A percentile compares a stretch with the other conserved stretches of the same genome.
Conservation (phyloP, 1,284 basidiomycete genomes). For the Dichomitus squalens region DNA sequence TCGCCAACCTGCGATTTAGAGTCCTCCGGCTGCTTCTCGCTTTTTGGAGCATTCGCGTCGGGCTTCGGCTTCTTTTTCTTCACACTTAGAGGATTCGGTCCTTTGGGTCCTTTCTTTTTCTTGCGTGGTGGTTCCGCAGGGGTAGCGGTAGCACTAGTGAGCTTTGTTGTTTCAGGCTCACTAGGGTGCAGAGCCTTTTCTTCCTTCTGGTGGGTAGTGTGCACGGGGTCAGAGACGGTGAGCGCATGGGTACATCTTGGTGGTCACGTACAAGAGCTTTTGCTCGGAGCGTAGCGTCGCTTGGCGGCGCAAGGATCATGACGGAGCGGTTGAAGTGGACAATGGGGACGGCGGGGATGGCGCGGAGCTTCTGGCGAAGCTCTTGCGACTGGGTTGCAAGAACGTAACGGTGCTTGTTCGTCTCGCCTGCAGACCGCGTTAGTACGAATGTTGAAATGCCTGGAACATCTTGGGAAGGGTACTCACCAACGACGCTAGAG, state of each 20-base stretch:
- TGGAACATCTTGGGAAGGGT: neutral
- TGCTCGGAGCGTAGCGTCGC: slow-evolving; percentile 68
- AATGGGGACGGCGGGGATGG: slow-evolving; percentile 81
- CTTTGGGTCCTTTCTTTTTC: slow-evolving; percentile 78
- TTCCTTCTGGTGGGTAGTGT: slow-evolving; percentile 47
- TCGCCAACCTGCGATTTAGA: slow-evolving; percentile 11
- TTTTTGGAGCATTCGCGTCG: neutral
- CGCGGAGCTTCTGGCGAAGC: slow-evolving; percentile 66
- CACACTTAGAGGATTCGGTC: slow-evolving; percentile 90
- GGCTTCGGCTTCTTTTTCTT: slow-evolving; percentile 74
- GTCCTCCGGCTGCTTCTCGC: slow-evolving; percentile 1
- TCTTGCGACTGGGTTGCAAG: slow-evolving; percentile 78
- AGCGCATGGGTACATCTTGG: neutral
- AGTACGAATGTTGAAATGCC: too few relatives aligned
- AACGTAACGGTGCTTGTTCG: slow-evolving; percentile 90
- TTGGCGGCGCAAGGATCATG: slow-evolving; percentile 88
- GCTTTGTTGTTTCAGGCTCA: slow-evolving; percentile 44
- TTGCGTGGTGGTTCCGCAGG: slow-evolving; percentile 47
- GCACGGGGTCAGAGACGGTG: neutral
- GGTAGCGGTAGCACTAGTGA: slow-evolving; percentile 38
- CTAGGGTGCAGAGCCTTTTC: slow-evolving; percentile 52
- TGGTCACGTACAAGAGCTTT: slow-evolving; percentile 61
- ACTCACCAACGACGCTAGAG: slow-evolving; percentile 77
- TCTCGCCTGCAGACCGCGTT: slow-evolving; percentile 55
- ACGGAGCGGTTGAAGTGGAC: slow-evolving; percentile 90